Percentiles rank a stretch among this genome's conserved stretches.
Evolutionary conservation across 805 yeast species (phyloP).

Genomic region (Maudiozyma pseudohumilis): DNA sequence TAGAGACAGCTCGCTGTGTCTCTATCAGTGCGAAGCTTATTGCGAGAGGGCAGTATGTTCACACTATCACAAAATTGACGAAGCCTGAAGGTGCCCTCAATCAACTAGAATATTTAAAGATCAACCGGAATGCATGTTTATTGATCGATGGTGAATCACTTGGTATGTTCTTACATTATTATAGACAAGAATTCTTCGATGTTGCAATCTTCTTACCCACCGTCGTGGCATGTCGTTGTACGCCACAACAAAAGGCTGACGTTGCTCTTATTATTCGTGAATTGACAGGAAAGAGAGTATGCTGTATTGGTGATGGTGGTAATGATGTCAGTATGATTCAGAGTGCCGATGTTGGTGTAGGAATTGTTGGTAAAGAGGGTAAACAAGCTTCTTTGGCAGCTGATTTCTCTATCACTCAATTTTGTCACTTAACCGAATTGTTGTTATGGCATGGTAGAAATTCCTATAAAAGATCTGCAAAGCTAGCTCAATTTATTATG

Average conservation of each 20-base stretch:
- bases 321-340: conserved; percentile 98
- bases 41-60: conserved; percentile 88
- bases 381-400: conserved; percentile 96
- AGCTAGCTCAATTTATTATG: conserved; percentile 88
- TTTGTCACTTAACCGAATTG: conserved; percentile 76
- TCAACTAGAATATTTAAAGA: conserved; percentile 60
- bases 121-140: conserved; percentile 51
- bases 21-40: conserved; percentile 92
- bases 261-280: conserved; percentile 73
- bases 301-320: conserved; percentile 99
- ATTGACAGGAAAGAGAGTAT: conserved; percentile 78
- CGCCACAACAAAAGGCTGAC: conserved; percentile 98
- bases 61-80: conserved; percentile 60
- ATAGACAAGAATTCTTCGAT: conserved; percentile 62
- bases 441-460: conserved; percentile 97
- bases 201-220: conserved; percentile 75
- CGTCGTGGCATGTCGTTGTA: conserved; percentile 96
- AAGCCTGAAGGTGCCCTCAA: conserved; percentile 57
- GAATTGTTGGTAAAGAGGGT: conserved; percentile 98
- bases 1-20: conserved; percentile 96
- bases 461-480: conserved; percentile 91
- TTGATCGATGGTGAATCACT: conserved; percentile 92
- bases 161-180: conserved; percentile 53
- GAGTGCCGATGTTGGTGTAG: conserved; percentile 97
- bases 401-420: conserved; percentile 88